Conservation (phyloP, 805 yeast genomes). For the Isabelozyma pseudorhagii region DNA sequence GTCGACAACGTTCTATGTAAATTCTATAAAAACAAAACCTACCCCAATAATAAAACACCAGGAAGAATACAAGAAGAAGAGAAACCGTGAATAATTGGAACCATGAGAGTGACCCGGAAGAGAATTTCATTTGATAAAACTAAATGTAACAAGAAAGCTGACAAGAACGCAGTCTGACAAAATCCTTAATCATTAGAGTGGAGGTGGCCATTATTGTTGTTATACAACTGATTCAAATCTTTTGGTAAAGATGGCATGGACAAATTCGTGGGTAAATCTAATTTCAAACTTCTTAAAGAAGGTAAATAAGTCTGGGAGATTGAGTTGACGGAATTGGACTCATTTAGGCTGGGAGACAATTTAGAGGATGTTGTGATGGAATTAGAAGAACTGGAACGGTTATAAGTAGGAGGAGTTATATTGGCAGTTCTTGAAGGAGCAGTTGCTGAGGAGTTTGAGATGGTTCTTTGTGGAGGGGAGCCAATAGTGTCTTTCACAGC, state of each 20-base stretch:
- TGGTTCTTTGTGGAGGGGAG: constrained; percentile 4
- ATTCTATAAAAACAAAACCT: not conserved
- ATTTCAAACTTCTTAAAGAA: constrained; percentile 47
- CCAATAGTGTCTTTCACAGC: constrained; percentile 6
- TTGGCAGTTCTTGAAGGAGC: constrained; percentile 8
- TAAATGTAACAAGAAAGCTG: too few species aligned
- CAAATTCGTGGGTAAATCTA: constrained; percentile 47
- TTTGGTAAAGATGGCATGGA: constrained; percentile 14
- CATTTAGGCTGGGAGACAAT: not conserved
- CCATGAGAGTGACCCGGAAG: not conserved
- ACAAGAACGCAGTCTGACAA: too few species aligned
- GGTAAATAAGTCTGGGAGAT: constrained; percentile 33
- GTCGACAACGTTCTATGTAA: not conserved
- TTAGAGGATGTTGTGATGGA: not conserved
- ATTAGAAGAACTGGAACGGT: constrained; percentile 1
- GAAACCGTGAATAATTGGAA: not conserved
- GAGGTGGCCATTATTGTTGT: not conserved
- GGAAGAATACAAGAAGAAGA: not conserved
- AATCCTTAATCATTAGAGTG: not conserved
- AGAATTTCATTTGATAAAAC: too few species aligned
- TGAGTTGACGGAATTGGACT: not conserved
- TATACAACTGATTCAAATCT: not conserved
- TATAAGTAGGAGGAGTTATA: constrained; percentile 10
- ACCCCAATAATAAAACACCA: not conserved
- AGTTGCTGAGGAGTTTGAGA: constrained; percentile 3